A percentile compares a stretch with the other conserved stretches of the same genome.
Evolutionary conservation across 208 protist species (phyloP).

Genomic region (Leishmania martiniquensis): DNA sequence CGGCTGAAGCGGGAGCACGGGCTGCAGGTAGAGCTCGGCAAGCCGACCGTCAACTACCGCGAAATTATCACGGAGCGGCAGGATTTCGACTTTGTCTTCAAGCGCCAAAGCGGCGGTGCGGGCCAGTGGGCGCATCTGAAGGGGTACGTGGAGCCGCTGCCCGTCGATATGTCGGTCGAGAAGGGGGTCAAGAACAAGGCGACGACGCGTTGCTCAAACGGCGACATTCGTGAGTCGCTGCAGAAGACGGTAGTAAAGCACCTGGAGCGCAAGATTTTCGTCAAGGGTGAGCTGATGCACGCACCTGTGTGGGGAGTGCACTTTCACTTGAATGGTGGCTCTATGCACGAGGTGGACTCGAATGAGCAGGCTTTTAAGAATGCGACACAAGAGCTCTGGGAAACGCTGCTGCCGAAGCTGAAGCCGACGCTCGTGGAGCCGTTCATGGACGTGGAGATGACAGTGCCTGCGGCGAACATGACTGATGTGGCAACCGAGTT

Average conservation of each 20-base stretch:
- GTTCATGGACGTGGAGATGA: slow-evolving; percentile 97
- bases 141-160: slow-evolving; percentile 92
- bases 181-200: slow-evolving; percentile 90
- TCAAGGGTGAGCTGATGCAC: slow-evolving; percentile 95
- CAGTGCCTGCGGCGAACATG: slow-evolving; percentile 85
- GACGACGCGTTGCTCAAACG: slow-evolving; percentile 93
- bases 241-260: slow-evolving; percentile 94
- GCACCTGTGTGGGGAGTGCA: slow-evolving; percentile 96
- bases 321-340: slow-evolving; percentile 96
- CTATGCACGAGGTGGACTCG: slow-evolving; percentile 98
- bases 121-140: slow-evolving; percentile 98
- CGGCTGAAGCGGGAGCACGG: slow-evolving; percentile 95
- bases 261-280: slow-evolving; percentile 91
- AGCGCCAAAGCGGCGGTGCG: slow-evolving; percentile 98
- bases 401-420: slow-evolving; percentile 88
- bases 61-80: slow-evolving; percentile 91
- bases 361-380: slow-evolving; percentile 98
- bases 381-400: slow-evolving; percentile 95
- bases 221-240: slow-evolving; percentile 93
- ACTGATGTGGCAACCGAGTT: slow-evolving; percentile 90
- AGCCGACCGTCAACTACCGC: slow-evolving; percentile 97
- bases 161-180: slow-evolving; percentile 91
- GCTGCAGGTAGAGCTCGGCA: slow-evolving; percentile 90
- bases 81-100: slow-evolving; percentile 98
- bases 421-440: slow-evolving; percentile 97